Conservation (phyloP, 768 basidiomycete genomes). For the Kockovaella imperatae region DNA sequence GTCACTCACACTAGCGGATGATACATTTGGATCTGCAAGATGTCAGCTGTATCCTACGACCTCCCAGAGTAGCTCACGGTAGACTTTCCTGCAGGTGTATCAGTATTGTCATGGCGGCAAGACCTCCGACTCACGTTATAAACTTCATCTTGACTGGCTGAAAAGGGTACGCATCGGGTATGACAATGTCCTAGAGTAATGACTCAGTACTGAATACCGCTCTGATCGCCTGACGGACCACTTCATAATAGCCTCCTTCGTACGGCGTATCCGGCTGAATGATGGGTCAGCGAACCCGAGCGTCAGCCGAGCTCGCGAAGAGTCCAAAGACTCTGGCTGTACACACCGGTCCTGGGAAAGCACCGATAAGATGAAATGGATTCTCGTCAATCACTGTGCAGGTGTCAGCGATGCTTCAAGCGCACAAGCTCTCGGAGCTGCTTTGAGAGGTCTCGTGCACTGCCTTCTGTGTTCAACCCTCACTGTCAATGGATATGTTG, state of each 20-base stretch:
- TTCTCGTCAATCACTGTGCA: constrained; percentile 67
- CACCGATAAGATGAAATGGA: constrained; percentile 83
- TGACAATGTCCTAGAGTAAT: constrained; percentile 66
- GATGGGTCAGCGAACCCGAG: constrained; percentile 1
- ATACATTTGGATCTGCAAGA: constrained; percentile 69
- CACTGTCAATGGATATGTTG: constrained; percentile 65
- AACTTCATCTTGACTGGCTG: constrained; percentile 98
- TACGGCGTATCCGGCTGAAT: constrained; percentile 71
- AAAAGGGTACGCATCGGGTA: constrained; percentile 63
- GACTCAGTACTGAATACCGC: constrained; percentile 5
- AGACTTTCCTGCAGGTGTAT: constrained; percentile 56
- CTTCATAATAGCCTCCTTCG: constrained; percentile 80
- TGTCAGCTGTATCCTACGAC: constrained; percentile 4
- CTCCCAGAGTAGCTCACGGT: constrained; percentile 47
- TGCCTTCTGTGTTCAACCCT: constrained; percentile 4
- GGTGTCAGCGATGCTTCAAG: neutral
- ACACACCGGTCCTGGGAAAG: constrained; percentile 71
- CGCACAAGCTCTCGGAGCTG: too few species aligned
- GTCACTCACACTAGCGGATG: constrained; percentile 60
- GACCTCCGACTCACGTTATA: constrained; percentile 54
- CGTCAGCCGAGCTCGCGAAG: neutral
- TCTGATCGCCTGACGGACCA: constrained; percentile 53
- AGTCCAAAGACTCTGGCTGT: neutral
- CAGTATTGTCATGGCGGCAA: neutral
- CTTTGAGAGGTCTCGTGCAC: neutral